Percentiles rank a stretch among this genome's conserved stretches.
Conservation (phyloP, 2,329 filamentous ascomycete genomes). For the Exserohilum turcica region DNA sequence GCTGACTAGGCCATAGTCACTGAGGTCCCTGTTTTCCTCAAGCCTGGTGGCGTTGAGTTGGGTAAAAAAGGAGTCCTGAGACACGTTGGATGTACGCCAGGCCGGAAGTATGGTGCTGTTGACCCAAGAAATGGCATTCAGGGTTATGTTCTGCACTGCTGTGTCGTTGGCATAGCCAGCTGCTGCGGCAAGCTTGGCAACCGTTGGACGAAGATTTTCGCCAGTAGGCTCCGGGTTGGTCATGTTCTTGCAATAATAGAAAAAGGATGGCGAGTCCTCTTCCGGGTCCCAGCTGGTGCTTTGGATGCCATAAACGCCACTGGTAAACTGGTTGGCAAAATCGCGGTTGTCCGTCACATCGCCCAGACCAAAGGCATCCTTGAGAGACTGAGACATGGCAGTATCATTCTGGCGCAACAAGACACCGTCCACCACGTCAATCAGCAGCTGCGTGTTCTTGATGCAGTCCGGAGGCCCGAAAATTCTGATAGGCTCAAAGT, state of each 20-base stretch:
- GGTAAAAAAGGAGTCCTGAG: slow-evolving; percentile 60
- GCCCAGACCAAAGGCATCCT: slow-evolving; percentile 59
- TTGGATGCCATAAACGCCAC: slow-evolving; percentile 60
- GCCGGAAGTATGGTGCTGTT: slow-evolving; percentile 51
- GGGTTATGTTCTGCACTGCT: slow-evolving; percentile 55
- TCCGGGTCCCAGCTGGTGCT: slow-evolving; percentile 62
- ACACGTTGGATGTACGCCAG: slow-evolving; percentile 42
- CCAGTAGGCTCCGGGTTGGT: slow-evolving; percentile 49
- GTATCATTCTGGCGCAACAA: slow-evolving; percentile 56
- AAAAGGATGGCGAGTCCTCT: slow-evolving; percentile 55
- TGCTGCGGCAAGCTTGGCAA: slow-evolving; percentile 53
- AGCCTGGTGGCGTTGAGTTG: slow-evolving; percentile 51
- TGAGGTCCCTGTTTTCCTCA: slow-evolving; percentile 22
- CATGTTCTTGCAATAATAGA: slow-evolving; percentile 60
- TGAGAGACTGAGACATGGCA: slow-evolving; percentile 53
- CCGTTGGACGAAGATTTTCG: slow-evolving; percentile 45
- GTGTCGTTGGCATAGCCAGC: slow-evolving; percentile 55
- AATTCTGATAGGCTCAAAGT: slow-evolving; percentile 63
- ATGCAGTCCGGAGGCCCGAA: slow-evolving; percentile 68
- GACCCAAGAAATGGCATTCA: slow-evolving; percentile 64
- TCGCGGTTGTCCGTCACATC: slow-evolving; percentile 58
- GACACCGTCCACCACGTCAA: slow-evolving; percentile 64
- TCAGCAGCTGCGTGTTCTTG: slow-evolving; percentile 64
- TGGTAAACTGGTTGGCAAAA: slow-evolving; percentile 57
- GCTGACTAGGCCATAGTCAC: slow-evolving; percentile 36